Percentiles rank a stretch among this genome's conserved stretches.
Conservation (phyloP, 208 protist genomes). For the Tritrichomonas foetus region DNA sequence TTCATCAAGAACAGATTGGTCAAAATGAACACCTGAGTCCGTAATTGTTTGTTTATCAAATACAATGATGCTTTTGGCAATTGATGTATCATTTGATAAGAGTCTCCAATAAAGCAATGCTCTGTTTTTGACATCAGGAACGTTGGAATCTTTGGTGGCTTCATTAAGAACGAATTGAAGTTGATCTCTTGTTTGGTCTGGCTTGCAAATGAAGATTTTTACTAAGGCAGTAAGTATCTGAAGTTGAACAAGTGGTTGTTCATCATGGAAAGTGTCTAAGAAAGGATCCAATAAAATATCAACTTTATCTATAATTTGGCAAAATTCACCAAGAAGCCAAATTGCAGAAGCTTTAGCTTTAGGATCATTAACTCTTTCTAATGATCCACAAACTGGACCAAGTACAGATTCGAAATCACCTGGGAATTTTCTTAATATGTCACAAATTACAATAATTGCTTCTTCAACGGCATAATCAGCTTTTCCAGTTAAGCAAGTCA, state of each 20-base stretch:
- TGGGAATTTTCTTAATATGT: constrained; percentile 87
- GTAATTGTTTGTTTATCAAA: background rate
- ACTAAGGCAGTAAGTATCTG: background rate
- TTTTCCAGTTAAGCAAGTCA: constrained; percentile 70
- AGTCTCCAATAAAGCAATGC: constrained; percentile 27
- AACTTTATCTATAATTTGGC: constrained; percentile 83
- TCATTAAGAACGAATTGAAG: background rate
- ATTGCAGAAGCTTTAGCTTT: constrained; percentile 3
- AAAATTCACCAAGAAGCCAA: constrained; percentile 70
- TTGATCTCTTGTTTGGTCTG: background rate
- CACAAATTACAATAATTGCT: constrained; percentile 85
- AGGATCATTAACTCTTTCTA: constrained; percentile 59
- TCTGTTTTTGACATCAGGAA: background rate
- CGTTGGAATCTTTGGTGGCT: background rate
- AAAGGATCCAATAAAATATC: constrained; percentile 74
- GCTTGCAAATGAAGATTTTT: background rate
- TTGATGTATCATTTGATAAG: background rate
- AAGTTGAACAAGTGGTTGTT: constrained; percentile 17
- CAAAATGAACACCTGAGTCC: background rate
- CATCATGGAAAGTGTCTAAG: no score
- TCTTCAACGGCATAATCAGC: constrained; percentile 89
- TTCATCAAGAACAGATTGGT: background rate
- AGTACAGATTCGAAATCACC: constrained; percentile 54
- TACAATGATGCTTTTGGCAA: background rate
- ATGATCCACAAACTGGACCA: constrained; percentile 75